Base-by-base conservation (phyloP, 108 stramenopile species). In the Nitzschia inconspicua region DNA sequence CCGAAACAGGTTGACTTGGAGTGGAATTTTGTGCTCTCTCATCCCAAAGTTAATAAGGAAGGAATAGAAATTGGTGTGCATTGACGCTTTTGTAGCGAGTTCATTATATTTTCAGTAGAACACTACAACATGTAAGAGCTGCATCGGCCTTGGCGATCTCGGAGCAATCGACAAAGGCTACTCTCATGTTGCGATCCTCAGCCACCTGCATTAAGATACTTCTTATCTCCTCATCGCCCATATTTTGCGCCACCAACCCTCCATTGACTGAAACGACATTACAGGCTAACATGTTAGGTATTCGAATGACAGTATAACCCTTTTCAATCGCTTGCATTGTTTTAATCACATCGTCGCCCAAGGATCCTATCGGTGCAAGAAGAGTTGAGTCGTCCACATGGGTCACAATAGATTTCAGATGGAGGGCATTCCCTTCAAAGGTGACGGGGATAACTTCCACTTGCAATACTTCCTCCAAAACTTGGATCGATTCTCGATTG, bases 111-210 rank as follows among this genome's bases (percentile, higher is more conserved):
- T 44, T 19, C 35, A 74, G 43, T 14, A 78, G 43, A 14, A 73
- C 67, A 46, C 61, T 66, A 54, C 77, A 78, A 55, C 87, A 88
- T 16, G 83, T 88, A 50, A 85, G 49, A 0, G 87, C 87, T 0
- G 73, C 87, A 67, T 89, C 87, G 18, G 63, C 65, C 61, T 89
- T 89, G 16, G 84, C 87, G 40, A 80, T 62, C 65, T 89, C 87
- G 9, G 65, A 66, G 18, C 57, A 65, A 54, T 78, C 66, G 35
- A 85, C 64, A 63, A 69, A 85, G 3, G 66, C 56, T 9, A 83
- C 40, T 3, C 52, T 39, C 6, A 80, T 34, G 39, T 65, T 50
- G 23, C 82, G 63, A 26, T 79, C 73, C 19, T 18, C 14, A 0
- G 76, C 79, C 31, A 74, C 77, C 10, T 64, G 9, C 34, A 57